Evolutionary conservation across 2,329 filamentous ascomycete species (phyloP), one percentile per base, ranked within the genome.

Genomic region (Ophiobolus disseminans): DNA sequence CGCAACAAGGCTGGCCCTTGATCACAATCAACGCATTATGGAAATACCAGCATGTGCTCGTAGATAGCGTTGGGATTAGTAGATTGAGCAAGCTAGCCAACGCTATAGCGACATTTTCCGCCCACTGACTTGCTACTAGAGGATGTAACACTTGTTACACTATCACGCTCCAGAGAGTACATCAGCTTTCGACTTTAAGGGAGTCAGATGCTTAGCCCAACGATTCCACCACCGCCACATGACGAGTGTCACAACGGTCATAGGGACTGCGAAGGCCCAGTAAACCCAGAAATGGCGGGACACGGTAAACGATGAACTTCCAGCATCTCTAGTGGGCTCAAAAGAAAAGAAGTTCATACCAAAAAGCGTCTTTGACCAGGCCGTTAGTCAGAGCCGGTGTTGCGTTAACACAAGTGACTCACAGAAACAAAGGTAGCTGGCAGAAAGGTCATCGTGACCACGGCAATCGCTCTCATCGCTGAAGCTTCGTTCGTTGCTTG

Each of bases 371-470:
- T 58, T 3, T 39, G 11, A 3, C 14, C 13, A 25, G 22, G 28
- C 37, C 16, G 17, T 20, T 8, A 10, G 36, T 31, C 30, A 19
- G 4, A 23, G 28, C 25, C 20, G 23, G 35, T 41, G 17, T 30
- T 30, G 4, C 5, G 10, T 40, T 35, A 30, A 22, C 32, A 17
- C 17, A n/a, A n/a, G n/a, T 4, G 30, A 53, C 48, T 44, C 39
- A 62, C 57, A 8, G 58, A 58, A 30, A 55, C 50, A 45, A 63
- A 63, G 5, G 56, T 63, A 14, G 53, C 56, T 13, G 61, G 59
- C 39, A 62, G 45, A 39, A 62, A 64, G n/a, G 58, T 47, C 50
- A 62, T 57, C 7, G 59, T 61, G 22, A 64, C 53, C 7, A 58
- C 44, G 21, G 59, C 57, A n/a, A 64, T 63, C 3, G 53, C 50